phyloP scores from a whole-genome alignment of 768 basidiomycete genomes.

The Agaricus sinodeliciosus region DNA sequence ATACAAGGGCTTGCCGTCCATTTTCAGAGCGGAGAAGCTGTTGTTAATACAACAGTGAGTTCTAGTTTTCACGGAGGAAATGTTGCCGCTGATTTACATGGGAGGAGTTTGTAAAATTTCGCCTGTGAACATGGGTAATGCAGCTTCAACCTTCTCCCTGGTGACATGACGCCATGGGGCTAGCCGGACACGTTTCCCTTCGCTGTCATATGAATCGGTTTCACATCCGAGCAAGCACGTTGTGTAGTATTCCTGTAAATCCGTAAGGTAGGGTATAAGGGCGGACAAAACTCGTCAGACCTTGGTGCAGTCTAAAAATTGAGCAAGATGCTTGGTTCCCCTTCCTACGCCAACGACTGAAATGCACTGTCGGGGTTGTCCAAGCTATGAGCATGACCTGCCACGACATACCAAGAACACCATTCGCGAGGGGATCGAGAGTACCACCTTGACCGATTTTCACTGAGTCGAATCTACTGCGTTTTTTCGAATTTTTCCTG shows the following conservation, averaged over 20 bases:
- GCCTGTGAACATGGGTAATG: constrained; percentile 71
- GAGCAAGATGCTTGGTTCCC: constrained; percentile 80
- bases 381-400: background rate
- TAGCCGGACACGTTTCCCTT: constrained; percentile 73
- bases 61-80: constrained; percentile 8
- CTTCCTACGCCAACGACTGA: constrained; percentile 85
- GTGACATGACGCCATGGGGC: constrained; percentile 86
- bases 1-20: constrained; percentile 94
- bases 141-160: constrained; percentile 60
- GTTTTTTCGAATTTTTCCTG: constrained; percentile 35
- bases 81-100: constrained; percentile 48
- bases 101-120: constrained; percentile 89
- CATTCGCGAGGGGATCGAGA: constrained; percentile 93
- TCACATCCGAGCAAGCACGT: constrained; percentile 91
- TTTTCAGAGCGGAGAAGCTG: constrained; percentile 97
- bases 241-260: constrained; percentile 76
- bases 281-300: constrained; percentile 20
- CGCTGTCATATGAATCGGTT: constrained; percentile 91
- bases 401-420: constrained; percentile 70
- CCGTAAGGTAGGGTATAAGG: background rate
- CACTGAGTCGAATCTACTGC: constrained; percentile 35
- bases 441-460: constrained; percentile 95
- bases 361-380: constrained; percentile 1
- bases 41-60: background rate
- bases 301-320: constrained; percentile 88